phyloP scores from a whole-genome alignment of 2,329 filamentous ascomycete species.

The Decorospora gaudefroyi region DNA sequence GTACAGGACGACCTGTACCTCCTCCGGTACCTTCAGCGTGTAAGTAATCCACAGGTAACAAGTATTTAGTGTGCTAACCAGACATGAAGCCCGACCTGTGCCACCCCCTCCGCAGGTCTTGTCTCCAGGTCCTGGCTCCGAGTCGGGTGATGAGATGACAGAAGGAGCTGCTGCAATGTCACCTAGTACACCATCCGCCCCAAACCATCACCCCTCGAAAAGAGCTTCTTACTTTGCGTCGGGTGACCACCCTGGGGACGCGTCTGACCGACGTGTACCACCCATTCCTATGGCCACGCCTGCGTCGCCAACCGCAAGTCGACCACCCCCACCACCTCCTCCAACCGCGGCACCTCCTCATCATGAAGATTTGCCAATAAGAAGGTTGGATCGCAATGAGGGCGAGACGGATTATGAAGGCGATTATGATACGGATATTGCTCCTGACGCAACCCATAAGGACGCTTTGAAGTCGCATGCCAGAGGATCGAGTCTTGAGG shows the following conservation, averaged over 20 bases:
- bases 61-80: background rate
- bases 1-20: slow-evolving; percentile 50
- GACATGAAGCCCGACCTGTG: slow-evolving; percentile 64
- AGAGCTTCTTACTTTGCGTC: slow-evolving; percentile 50
- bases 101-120: slow-evolving; percentile 59
- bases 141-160: slow-evolving; percentile 81
- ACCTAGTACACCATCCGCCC: slow-evolving; percentile 37
- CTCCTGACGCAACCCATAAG: slow-evolving; percentile 89
- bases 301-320: slow-evolving; percentile 38
- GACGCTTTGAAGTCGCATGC: slow-evolving; percentile 85
- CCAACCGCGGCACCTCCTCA: slow-evolving; percentile 48
- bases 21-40: slow-evolving; percentile 46
- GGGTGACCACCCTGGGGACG: slow-evolving; percentile 40
- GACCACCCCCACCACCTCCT: slow-evolving; percentile 56
- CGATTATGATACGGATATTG: slow-evolving; percentile 97
- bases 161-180: slow-evolving; percentile 43
- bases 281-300: slow-evolving; percentile 59
- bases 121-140: slow-evolving; percentile 77
- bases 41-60: slow-evolving; percentile 23
- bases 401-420: slow-evolving; percentile 94
- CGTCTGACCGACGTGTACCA: slow-evolving; percentile 46
- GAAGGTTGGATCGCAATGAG: slow-evolving; percentile 66
- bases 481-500: slow-evolving; percentile 75
- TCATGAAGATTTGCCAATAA: slow-evolving; percentile 39
- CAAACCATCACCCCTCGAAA: slow-evolving; percentile 38